Base-by-base conservation (phyloP, 495 filamentous ascomycete genomes). In the Letharia lupina region DNA sequence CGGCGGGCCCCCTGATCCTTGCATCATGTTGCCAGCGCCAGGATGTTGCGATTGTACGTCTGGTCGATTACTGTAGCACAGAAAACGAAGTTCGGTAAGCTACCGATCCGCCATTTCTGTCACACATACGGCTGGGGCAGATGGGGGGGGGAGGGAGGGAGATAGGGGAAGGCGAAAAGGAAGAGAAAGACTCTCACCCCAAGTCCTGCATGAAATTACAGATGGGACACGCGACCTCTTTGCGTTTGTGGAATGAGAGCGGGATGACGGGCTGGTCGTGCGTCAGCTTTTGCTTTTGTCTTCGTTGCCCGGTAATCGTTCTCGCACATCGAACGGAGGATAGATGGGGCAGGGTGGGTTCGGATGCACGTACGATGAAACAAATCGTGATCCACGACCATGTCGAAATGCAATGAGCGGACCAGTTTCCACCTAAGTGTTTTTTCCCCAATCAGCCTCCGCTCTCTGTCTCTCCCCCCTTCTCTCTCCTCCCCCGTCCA, bases 321-420 rank as follows among this genome's bases (percentile, higher is more conserved):
- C 23, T 28, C 23, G 23, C 23, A 28, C 23, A 28, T 28, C 0
- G 23, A 28, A 28, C 23, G 23, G 23, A 28, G 23, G 23, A 28
- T 28, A 28, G 16, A 20, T 9, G 23, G 16, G 3, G 47, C 20
- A 23, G 9, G 20, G 20, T 3, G 16, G 15, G 20, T 10, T 31
- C 50, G 50, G 5, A 33, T 16, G 28, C 52, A 66, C 80, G 67
- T 77, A 83, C 81, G 68, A 84, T 57, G 61, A 84, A 84, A 73
- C 82, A 84, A 57, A 84, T 64, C 39, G 82, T 84, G 61, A 84
- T 82, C 68, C 77, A 84, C 2, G 79, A 78, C 82, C 81, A 84
- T 72, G 80, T 71, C 20, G 79, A 82, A 10, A 80, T 65, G 60
- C 81, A 83, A 70, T 79, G 79, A 28, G 78, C 82, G 67, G 78